Evolutionary conservation across 176 grass and related monocot species (phyloP).

Genomic region (Triticum urartu): DNA sequence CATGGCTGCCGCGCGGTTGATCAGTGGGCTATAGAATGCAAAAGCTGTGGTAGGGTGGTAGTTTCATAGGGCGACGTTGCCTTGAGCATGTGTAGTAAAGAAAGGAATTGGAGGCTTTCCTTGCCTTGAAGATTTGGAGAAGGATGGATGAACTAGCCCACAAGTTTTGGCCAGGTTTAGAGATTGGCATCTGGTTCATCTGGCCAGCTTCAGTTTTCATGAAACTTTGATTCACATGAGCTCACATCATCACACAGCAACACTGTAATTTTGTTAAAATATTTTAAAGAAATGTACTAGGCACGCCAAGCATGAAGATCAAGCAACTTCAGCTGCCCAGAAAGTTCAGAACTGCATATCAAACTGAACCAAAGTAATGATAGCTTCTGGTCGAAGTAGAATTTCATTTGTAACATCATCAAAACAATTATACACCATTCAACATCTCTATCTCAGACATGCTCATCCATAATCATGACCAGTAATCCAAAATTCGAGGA

Average conservation of each 20-base stretch:
- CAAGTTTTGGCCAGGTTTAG: slow-evolving; percentile 17
- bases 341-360: background rate
- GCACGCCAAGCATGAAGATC: background rate
- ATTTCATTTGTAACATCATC: background rate
- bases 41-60: background rate
- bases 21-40: background rate
- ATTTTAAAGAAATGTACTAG: background rate
- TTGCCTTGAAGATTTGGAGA: slow-evolving; percentile 45
- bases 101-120: slow-evolving; percentile 42
- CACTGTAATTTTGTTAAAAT: background rate
- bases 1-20: slow-evolving; percentile 22
- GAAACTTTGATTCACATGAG: background rate
- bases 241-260: background rate
- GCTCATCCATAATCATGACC: background rate
- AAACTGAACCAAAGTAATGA: background rate
- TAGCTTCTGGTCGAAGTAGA: background rate
- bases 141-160: slow-evolving; percentile 5
- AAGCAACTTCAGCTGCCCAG: background rate
- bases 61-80: slow-evolving; percentile 19
- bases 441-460: background rate
- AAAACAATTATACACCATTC: background rate
- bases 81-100: slow-evolving; percentile 27
- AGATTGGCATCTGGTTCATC: background rate
- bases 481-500: background rate
- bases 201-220: background rate